A percentile compares a stretch with the other conserved stretches of the same genome.
Conservation (phyloP, 1,284 basidiomycete species). For the Cryptococcus sp. region DNA sequence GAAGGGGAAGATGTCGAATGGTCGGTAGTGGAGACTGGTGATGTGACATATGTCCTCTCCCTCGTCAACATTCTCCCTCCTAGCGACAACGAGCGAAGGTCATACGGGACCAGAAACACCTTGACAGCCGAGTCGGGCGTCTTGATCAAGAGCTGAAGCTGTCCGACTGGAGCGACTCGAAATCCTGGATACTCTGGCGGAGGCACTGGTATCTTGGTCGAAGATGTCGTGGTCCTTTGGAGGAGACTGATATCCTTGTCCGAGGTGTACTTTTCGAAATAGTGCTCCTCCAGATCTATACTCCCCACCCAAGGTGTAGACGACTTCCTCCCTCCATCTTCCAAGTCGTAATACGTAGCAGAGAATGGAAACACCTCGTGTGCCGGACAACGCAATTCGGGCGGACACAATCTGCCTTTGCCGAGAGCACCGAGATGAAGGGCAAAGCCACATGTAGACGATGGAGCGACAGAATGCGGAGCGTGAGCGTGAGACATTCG, state of each 20-base stretch:
- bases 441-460: conserved; percentile 18
- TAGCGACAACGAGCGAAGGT: conserved; percentile 43
- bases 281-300: conserved; percentile 40
- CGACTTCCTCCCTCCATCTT: conserved; percentile 17
- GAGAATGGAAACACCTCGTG: conserved; percentile 35
- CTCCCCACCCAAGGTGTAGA: conserved; percentile 43
- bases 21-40: background rate
- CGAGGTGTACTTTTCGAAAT: conserved; percentile 15
- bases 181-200: conserved; percentile 50
- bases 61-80: conserved; percentile 40
- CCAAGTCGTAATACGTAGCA: conserved; percentile 43
- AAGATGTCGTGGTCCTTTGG: background rate
- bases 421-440: conserved; percentile 26
- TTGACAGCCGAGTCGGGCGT: conserved; percentile 48
- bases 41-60: conserved; percentile 35
- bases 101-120: conserved; percentile 52
- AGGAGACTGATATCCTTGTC: background rate
- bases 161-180: conserved; percentile 49
- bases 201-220: background rate
- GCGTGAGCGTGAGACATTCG: conserved; percentile 36
- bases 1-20: background rate
- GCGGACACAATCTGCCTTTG: conserved; percentile 24
- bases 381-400: conserved; percentile 27
- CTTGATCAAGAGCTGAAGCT: conserved; percentile 52
- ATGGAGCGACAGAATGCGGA: conserved; percentile 19